Percentiles rank a stretch among this genome's conserved stretches.
Evolutionary conservation across 2,329 filamentous ascomycete species (phyloP).

Genomic region (Fusarium acutatum): DNA sequence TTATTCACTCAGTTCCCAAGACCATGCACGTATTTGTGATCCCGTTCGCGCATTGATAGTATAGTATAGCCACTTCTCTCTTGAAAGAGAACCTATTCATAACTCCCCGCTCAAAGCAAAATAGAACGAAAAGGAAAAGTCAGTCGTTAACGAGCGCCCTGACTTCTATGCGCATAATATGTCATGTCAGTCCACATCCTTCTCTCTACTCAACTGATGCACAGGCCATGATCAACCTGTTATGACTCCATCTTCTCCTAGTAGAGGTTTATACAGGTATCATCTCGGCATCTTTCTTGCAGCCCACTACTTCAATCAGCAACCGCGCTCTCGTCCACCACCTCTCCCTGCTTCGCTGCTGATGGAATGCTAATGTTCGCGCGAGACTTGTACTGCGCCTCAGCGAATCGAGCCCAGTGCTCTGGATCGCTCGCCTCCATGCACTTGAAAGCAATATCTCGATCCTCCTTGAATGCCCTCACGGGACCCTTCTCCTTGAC

Average conservation of each 20-base stretch:
- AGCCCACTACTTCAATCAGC: conserved; percentile 45
- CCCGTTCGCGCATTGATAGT: not conserved
- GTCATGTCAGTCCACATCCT: conserved; percentile 5
- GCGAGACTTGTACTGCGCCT: conserved; percentile 67
- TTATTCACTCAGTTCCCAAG: not conserved
- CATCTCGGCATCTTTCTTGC: not conserved
- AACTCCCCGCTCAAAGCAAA: conserved; percentile 32
- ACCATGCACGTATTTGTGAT: not conserved
- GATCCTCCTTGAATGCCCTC: conserved; percentile 67
- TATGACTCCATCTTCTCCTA: not conserved
- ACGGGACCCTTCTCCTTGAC: conserved; percentile 68
- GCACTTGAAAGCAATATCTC: conserved; percentile 57
- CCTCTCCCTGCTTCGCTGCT: conserved; percentile 38
- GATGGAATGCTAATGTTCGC: conserved; percentile 57
- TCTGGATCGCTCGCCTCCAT: conserved; percentile 70
- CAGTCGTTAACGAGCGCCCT: conserved; percentile 38
- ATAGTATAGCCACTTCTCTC: conserved; percentile 1
- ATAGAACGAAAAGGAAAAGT: conserved; percentile 18
- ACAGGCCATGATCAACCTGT: conserved; percentile 11
- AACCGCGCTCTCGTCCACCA: conserved; percentile 53
- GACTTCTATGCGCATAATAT: conserved; percentile 34
- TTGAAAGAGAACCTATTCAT: conserved; percentile 10
- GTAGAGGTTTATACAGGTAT: not conserved
- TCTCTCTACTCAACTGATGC: conserved; percentile 9
- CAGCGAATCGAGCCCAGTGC: conserved; percentile 70